phyloP scores from a whole-genome alignment of 2,329 filamentous ascomycete species.

The Fusarium annulatum region DNA sequence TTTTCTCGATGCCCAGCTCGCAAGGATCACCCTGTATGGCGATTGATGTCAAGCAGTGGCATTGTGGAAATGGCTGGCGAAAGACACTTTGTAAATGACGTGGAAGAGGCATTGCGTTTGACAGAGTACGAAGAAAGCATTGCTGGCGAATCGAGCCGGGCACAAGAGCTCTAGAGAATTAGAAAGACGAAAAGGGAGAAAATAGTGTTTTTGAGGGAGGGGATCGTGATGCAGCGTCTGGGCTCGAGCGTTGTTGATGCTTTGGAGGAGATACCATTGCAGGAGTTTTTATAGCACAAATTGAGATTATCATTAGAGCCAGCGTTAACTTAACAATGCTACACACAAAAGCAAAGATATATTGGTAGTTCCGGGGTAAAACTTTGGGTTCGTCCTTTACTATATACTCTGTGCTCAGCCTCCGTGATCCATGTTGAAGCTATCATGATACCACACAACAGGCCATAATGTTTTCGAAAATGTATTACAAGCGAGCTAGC shows the following conservation, averaged over 20 bases:
- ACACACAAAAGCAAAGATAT: not conserved
- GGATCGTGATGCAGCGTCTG: not conserved
- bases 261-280: slow-evolving; percentile 25
- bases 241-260: not conserved
- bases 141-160: slow-evolving; percentile 39
- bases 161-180: slow-evolving; percentile 4
- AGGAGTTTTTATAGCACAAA: not conserved
- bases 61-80: slow-evolving; percentile 85
- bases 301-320: slow-evolving; percentile 8
- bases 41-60: slow-evolving; percentile 79
- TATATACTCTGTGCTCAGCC: not conserved
- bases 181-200: not conserved
- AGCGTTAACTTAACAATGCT: not conserved
- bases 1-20: slow-evolving; percentile 70
- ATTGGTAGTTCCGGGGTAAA: not conserved
- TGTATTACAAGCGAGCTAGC: no score
- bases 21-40: slow-evolving; percentile 69
- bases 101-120: slow-evolving; percentile 84
- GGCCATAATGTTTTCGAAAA: not conserved
- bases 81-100: slow-evolving; percentile 81
- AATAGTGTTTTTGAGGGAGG: not conserved
- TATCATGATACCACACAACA: not conserved
- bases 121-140: slow-evolving; percentile 76
- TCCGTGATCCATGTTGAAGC: not conserved
- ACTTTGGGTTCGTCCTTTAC: not conserved